phyloP scores from a whole-genome alignment of 2,329 filamentous ascomycete species.

The Alternaria ventricosa region DNA sequence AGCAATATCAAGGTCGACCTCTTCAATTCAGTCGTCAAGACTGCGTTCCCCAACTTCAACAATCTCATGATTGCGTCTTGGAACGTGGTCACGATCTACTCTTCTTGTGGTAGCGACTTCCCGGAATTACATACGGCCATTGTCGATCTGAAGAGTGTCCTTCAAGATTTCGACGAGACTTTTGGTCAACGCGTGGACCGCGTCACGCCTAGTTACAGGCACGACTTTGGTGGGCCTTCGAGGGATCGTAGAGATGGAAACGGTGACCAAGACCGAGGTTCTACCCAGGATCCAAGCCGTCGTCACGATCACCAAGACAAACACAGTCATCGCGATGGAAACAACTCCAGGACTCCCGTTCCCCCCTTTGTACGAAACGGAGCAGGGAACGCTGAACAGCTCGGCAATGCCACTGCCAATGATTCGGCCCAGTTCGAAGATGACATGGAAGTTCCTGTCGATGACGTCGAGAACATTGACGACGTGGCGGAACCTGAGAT shows the following conservation, averaged over 20 bases:
- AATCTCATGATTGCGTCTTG: conserved; percentile 40
- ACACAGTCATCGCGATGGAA: neutral
- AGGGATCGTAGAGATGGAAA: neutral
- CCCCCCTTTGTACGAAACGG: neutral
- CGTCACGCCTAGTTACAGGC: conserved; percentile 1
- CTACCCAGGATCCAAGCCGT: neutral
- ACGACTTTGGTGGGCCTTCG: neutral
- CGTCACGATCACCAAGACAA: neutral
- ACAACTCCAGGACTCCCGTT: neutral
- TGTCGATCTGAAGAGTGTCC: conserved; percentile 31
- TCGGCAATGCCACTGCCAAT: neutral
- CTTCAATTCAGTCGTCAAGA: conserved; percentile 35
- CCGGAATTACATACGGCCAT: conserved; percentile 33
- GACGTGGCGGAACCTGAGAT: neutral
- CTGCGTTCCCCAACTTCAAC: conserved; percentile 39
- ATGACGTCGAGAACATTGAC: neutral
- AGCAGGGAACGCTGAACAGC: neutral
- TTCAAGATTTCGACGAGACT: conserved; percentile 32
- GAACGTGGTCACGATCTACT: conserved; percentile 42
- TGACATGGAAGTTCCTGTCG: neutral
- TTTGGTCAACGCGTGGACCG: conserved; percentile 11
- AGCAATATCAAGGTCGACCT: conserved; percentile 32
- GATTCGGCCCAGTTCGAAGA: neutral
- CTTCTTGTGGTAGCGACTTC: conserved; percentile 33
- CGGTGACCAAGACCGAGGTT: neutral